Conservation (phyloP, 352 stramenopile species). For the Peronospora destructor region DNA sequence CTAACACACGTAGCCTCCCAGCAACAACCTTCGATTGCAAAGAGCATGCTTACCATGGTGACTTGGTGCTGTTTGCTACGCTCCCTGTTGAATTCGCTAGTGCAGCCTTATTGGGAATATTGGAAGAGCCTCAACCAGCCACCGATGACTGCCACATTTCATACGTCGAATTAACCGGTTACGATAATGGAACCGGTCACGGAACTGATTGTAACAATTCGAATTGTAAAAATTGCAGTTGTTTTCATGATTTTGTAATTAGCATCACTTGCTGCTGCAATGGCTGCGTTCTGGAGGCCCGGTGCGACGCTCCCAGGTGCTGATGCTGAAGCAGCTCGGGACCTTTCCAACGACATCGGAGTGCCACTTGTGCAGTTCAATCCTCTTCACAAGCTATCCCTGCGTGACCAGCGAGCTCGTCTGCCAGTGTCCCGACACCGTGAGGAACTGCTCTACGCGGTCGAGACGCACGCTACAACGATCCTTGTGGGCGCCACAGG, state of each 20-base stretch:
- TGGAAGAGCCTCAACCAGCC: slow-evolving; percentile 33
- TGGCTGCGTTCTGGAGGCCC: slow-evolving; percentile 64
- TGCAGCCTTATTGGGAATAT: slow-evolving; percentile 29
- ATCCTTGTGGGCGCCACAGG: slow-evolving; percentile 91
- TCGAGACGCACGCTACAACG: slow-evolving; percentile 84
- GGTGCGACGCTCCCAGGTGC: slow-evolving; percentile 35
- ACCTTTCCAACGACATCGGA: slow-evolving; percentile 32
- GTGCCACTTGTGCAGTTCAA: slow-evolving; percentile 50
- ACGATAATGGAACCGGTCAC: slow-evolving; percentile 3
- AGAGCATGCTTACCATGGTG: slow-evolving; percentile 64
- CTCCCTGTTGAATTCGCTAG: slow-evolving; percentile 81
- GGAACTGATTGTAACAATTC: slow-evolving; percentile 1
- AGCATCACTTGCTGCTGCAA: slow-evolving; percentile 4
- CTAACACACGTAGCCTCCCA: neutral
- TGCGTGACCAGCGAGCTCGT: slow-evolving; percentile 46
- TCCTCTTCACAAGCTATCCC: slow-evolving; percentile 47
- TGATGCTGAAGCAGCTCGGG: slow-evolving; percentile 27
- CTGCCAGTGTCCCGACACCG: slow-evolving; percentile 88
- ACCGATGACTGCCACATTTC: slow-evolving; percentile 23
- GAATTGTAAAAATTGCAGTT: slow-evolving; percentile 3
- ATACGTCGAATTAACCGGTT: slow-evolving; percentile 20
- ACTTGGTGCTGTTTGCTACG: slow-evolving; percentile 59
- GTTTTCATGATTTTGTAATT: neutral
- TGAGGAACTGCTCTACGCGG: slow-evolving; percentile 84
- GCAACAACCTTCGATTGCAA: neutral